Conservation (phyloP, 225 moss, liverwort and hornwort species). For the Sphagnum contortum region DNA sequence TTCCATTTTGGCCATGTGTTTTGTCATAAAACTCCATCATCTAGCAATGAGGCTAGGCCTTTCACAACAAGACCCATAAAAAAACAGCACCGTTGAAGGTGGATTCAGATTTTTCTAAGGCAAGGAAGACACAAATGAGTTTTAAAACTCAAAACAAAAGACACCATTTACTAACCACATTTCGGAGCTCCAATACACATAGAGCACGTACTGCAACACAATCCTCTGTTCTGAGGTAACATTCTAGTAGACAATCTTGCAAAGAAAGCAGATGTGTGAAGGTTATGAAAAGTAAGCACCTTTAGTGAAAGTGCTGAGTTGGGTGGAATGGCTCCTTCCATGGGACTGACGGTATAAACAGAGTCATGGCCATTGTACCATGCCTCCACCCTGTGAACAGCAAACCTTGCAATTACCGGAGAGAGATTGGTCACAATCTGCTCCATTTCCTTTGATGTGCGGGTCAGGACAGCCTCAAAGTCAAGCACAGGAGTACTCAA, state of each 20-base stretch:
- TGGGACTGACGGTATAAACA: slow-evolving; percentile 59
- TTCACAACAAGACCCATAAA: too few relatives aligned
- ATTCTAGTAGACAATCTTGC: not conserved
- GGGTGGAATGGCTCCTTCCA: slow-evolving; percentile 77
- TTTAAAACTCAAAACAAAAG: too few relatives aligned
- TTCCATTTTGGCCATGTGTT: too few relatives aligned
- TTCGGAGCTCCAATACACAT: too few relatives aligned
- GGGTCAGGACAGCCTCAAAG: slow-evolving; percentile 71
- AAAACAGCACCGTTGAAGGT: too few relatives aligned
- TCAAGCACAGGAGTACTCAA: slow-evolving; percentile 45
- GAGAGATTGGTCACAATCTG: slow-evolving; percentile 75
- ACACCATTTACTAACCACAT: too few relatives aligned
- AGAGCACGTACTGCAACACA: too few relatives aligned
- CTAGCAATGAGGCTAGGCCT: too few relatives aligned
- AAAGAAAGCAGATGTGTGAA: slow-evolving; percentile 1
- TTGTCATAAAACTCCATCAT: too few relatives aligned
- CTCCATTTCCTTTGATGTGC: slow-evolving; percentile 70
- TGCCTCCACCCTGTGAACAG: slow-evolving; percentile 64
- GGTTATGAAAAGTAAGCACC: slow-evolving; percentile 18
- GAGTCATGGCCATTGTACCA: slow-evolving; percentile 47
- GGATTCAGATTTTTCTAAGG: too few relatives aligned
- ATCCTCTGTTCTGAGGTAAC: too few relatives aligned
- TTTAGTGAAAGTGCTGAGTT: slow-evolving; percentile 61
- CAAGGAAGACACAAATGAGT: too few relatives aligned
- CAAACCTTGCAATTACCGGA: slow-evolving; percentile 65